A percentile compares a stretch with the other conserved stretches of the same genome.
Conservation (phyloP, 805 yeast genomes). For the Nakazawaea holstii region DNA sequence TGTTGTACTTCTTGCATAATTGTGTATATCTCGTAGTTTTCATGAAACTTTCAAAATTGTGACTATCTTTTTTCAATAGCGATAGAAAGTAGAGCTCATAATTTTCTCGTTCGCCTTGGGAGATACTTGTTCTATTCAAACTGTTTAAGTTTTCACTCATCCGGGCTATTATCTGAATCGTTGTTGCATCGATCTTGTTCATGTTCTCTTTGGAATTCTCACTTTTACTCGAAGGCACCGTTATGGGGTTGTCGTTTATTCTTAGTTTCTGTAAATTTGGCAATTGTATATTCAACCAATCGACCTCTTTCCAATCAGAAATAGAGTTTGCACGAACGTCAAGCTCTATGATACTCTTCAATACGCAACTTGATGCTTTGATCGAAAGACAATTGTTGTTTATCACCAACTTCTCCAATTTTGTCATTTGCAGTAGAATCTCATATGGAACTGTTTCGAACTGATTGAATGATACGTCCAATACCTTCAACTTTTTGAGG, state of each 20-base stretch:
- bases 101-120: slow-evolving; percentile 43
- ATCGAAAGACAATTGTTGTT: not conserved
- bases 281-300: slow-evolving; percentile 30
- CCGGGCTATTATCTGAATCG: slow-evolving; percentile 17
- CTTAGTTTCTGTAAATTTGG: slow-evolving; percentile 41
- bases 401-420: slow-evolving; percentile 18
- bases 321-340: slow-evolving; percentile 52
- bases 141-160: slow-evolving; percentile 24
- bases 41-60: slow-evolving; percentile 10
- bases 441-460: slow-evolving; percentile 1
- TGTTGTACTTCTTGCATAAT: slow-evolving; percentile 32
- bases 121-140: slow-evolving; percentile 56
- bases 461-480: slow-evolving; percentile 27
- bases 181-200: slow-evolving; percentile 14
- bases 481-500: slow-evolving; percentile 12
- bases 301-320: slow-evolving; percentile 41
- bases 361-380: not conserved
- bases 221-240: slow-evolving; percentile 20
- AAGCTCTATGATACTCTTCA: slow-evolving; percentile 22
- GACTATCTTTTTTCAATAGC: slow-evolving; percentile 30
- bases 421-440: not conserved
- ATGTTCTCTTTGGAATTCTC: slow-evolving; percentile 16
- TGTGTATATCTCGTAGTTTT: slow-evolving; percentile 33
- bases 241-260: slow-evolving; percentile 50
- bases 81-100: slow-evolving; percentile 67